phyloP scores from a whole-genome alignment of 2,329 filamentous ascomycete genomes.

The Stachybotrys chlorohalonatus region DNA sequence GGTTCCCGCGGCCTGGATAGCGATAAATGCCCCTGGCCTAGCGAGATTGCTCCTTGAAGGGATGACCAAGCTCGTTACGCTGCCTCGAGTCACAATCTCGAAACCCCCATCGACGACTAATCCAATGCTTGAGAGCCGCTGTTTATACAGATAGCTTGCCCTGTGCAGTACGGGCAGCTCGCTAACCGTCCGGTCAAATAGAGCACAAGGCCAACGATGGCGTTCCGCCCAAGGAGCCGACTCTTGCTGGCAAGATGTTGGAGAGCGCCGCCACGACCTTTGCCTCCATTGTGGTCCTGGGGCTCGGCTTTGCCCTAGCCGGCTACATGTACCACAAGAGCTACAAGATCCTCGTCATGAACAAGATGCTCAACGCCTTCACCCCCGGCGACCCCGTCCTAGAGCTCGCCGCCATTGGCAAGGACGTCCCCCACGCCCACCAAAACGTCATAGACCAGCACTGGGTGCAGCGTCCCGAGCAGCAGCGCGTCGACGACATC shows the following conservation, averaged over 20 bases:
- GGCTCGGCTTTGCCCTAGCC: constrained; percentile 53
- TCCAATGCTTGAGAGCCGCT: no score
- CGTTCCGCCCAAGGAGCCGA: constrained; percentile 16
- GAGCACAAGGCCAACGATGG: background rate
- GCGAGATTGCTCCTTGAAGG: no score
- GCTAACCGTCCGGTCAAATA: background rate
- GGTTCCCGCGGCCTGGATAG: no score
- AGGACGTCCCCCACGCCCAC: constrained; percentile 38
- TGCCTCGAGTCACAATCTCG: no score
- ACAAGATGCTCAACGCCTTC: constrained; percentile 90
- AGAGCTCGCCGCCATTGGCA: constrained; percentile 63
- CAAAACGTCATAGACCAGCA: constrained; percentile 27
- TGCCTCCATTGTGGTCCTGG: constrained; percentile 64
- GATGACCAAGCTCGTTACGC: no score
- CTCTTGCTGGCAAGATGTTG: constrained; percentile 51
- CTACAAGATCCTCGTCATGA: constrained; percentile 86
- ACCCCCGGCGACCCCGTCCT: constrained; percentile 84
- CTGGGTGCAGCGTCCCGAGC: constrained; percentile 81
- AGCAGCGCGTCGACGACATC: constrained; percentile 72
- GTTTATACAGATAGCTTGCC: no score
- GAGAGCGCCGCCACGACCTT: constrained; percentile 69
- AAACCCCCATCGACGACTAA: no score
- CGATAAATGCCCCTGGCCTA: no score
- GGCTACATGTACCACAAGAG: constrained; percentile 71
- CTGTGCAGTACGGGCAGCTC: background rate